A percentile compares a stretch with the other conserved stretches of the same genome.
phyloP scores from a whole-genome alignment of 768 basidiomycete genomes.

The Termitomyces eurrhizus region DNA sequence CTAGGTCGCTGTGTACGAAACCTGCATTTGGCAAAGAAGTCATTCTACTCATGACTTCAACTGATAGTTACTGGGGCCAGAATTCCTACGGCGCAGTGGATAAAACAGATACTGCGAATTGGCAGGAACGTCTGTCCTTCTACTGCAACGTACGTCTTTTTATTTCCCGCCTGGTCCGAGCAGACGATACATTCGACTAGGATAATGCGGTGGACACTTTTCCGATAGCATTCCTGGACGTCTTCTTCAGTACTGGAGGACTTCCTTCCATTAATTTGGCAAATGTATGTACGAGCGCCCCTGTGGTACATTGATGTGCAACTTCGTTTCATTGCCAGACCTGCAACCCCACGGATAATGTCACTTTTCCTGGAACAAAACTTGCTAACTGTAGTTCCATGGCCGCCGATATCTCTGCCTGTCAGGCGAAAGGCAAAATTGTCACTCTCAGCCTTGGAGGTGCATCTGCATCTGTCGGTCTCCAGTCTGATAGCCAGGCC shows the following conservation, averaged over 20 bases:
- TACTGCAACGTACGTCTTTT: slow-evolving; percentile 52
- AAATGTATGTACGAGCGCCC: slow-evolving; percentile 39
- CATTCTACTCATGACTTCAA: not conserved
- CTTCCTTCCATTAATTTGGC: slow-evolving; percentile 65
- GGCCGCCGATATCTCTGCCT: slow-evolving; percentile 56
- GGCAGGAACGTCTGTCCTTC: slow-evolving; percentile 56
- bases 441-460: slow-evolving; percentile 58
- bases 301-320: not conserved
- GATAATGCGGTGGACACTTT: slow-evolving; percentile 67
- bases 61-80: slow-evolving; percentile 66
- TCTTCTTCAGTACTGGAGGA: slow-evolving; percentile 61
- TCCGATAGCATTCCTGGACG: slow-evolving; percentile 64
- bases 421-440: slow-evolving; percentile 64
- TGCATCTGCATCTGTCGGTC: slow-evolving; percentile 58
- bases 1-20: slow-evolving; percentile 53
- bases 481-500: slow-evolving; percentile 55
- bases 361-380: slow-evolving; percentile 57
- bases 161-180: slow-evolving; percentile 2
- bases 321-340: slow-evolving; percentile 32
- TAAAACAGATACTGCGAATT: slow-evolving; percentile 43
- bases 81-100: slow-evolving; percentile 66
- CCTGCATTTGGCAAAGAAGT: not conserved
- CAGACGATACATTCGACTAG: slow-evolving; percentile 23
- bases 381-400: slow-evolving; percentile 61
- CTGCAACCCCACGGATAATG: slow-evolving; percentile 55